These are phyloP conservation scores for Delphinella strobiligena DNA, from an alignment of 2,329 filamentous ascomycete genomes.

Conservation along the genomic window DNA sequence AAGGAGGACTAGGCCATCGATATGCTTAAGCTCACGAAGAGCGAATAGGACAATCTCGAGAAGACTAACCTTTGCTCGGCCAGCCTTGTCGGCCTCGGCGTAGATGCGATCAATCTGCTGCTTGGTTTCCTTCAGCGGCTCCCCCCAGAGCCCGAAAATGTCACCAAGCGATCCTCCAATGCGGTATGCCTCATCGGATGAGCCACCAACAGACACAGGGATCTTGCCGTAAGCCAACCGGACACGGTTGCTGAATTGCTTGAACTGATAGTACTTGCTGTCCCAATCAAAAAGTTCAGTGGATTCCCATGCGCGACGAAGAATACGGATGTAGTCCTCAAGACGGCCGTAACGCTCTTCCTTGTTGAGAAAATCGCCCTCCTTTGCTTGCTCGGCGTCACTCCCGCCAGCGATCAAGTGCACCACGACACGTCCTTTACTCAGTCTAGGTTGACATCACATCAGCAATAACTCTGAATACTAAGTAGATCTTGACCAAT, in stretches of 20 bases:
- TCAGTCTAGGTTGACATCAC: no score
- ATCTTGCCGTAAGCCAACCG: conserved; percentile 42
- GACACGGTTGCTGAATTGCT: conserved; percentile 43
- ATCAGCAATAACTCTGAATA: no score
- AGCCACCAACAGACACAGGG: conserved; percentile 48
- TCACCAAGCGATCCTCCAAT: conserved; percentile 47
- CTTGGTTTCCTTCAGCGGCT: conserved; percentile 51
- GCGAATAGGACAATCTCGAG: no score
- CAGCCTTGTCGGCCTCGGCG: conserved; percentile 45
- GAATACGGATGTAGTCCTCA: conserved; percentile 51
- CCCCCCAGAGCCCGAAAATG: conserved; percentile 53
- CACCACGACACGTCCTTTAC: conserved; percentile 45
- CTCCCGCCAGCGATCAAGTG: conserved; percentile 53
- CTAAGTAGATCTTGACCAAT: no score
- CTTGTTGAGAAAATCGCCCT: conserved; percentile 49
- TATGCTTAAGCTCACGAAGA: no score
- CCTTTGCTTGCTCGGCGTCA: conserved; percentile 47
- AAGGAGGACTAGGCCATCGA: no score
- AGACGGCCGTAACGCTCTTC: conserved; percentile 45
- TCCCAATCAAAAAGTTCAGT: conserved; percentile 50
- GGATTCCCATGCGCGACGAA: conserved; percentile 46
- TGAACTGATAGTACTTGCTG: conserved; percentile 48
- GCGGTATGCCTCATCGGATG: conserved; percentile 47
- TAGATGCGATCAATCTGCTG: conserved; percentile 51
- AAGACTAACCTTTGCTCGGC: no score